Base-by-base conservation (phyloP, 176 grass and related monocot species). In the Eleusine coracana region DNA sequence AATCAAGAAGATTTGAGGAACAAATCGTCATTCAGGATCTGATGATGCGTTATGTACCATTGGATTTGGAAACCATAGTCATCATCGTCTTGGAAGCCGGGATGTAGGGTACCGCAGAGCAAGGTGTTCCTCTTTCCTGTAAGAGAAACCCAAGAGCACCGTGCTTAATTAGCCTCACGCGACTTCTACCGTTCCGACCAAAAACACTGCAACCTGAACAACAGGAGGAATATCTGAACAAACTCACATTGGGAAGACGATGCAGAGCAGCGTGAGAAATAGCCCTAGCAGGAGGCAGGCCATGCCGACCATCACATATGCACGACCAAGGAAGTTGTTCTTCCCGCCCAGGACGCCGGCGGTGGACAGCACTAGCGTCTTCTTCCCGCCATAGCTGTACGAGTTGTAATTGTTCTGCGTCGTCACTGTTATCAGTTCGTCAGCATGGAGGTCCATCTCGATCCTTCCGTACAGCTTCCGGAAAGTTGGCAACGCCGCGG, bases 401-500 rank as follows among this genome's bases (percentile, higher is more conserved):
- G 92, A 52, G 87, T 94, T 94, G 89, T 92, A 92, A 73, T 80
- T 81, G 87, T 94, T 94, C 80, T 70, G 16, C 36, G 83, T 36
- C 20, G 66, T 89, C 71, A 94, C 92, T 5, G 51, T 76, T 23
- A 94, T 73, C 16, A 29, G 63, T 16, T 90, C 92, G 40, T 81
- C 74, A 7, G 59, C 82, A n/a, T 63, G 77, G 21, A 94, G 89
- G 66, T 94, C 82, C 55, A 79, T 58, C 46, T 94, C 79, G 28
- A 94, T 85, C 71, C 56, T 92, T 20, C 89, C 92, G 23, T 94
- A 94, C 60, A 92, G 71, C 71, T 94, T 94, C 70, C 92, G 84
- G 75, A 94, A 94, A 48, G 85, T 90, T 34, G 92, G 92, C 21
- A 94, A 82, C 17, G 92, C 92, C 11, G 87, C 92, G 1, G 85